A percentile compares a stretch with the other conserved stretches of the same genome.
Evolutionary conservation across 78 protist genomes (phyloP).

Genomic region (Cavenderia fasciculata): DNA sequence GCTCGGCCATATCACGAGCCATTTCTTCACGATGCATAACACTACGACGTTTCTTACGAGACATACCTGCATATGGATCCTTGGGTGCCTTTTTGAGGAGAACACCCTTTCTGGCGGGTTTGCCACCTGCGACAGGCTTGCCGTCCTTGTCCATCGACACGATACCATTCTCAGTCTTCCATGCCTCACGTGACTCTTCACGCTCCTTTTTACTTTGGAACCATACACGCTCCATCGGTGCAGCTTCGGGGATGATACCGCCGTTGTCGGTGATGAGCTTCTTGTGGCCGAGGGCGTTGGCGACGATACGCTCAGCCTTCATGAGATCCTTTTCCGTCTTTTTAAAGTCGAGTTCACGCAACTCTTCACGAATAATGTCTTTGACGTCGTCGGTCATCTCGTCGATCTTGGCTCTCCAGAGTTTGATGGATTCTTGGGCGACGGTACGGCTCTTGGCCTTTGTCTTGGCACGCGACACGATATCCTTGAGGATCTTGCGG

Average conservation of each 20-base stretch:
- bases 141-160: too few species aligned
- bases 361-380: slow-evolving; percentile 51
- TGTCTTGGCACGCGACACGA: slow-evolving; percentile 69
- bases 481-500: slow-evolving; percentile 81
- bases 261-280: background rate
- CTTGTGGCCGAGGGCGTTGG: too few species aligned
- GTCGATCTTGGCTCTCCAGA: slow-evolving; percentile 68
- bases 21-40: slow-evolving; percentile 47
- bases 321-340: slow-evolving; percentile 39
- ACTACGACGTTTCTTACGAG: slow-evolving; percentile 50
- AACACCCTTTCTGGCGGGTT: background rate
- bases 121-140: background rate
- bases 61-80: slow-evolving; percentile 67
- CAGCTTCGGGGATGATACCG: background rate
- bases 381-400: slow-evolving; percentile 63
- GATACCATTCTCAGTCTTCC: slow-evolving; percentile 60
- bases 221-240: slow-evolving; percentile 22
- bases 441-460: slow-evolving; percentile 71
- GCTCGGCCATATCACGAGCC: slow-evolving; percentile 38
- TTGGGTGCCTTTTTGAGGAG: slow-evolving; percentile 7
- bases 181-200: slow-evolving; percentile 36
- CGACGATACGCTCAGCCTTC: slow-evolving; percentile 30
- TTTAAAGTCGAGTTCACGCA: slow-evolving; percentile 48
- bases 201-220: background rate
- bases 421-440: slow-evolving; percentile 51